Base-by-base conservation (phyloP, 1,139 yeast genomes). In the Protomyces lactucae-debilis region DNA sequence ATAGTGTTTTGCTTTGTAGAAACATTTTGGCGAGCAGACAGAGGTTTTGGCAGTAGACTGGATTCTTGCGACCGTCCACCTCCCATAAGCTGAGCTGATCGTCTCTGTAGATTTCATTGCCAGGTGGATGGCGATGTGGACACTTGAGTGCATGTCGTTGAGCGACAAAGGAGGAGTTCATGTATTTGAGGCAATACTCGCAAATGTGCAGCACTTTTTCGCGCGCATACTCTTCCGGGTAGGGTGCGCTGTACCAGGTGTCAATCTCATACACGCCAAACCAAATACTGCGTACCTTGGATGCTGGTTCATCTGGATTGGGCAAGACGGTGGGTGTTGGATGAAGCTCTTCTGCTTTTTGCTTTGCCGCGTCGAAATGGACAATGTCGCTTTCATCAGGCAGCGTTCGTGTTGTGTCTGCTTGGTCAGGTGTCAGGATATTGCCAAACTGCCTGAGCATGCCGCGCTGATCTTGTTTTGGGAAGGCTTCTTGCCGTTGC, bases 181-280 rank as follows among this genome's bases (percentile, higher is more conserved):
- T 86, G 73, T 90, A 92, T 74, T 88, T 86, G 66, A 93, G 76
- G 73, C 99, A 93, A 71, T 82, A 85, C 71, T 90, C 95, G 75
- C 99, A 93, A 18, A 93, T 81, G 72, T 85, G 86, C 56, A 93
- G 76, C 3, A 84, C 80, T 55, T 79, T 78, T 61, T 85, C 82
- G 54, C 80, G 81, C 43, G 90, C 83, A 71, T 85, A 88, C 72
- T 90, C 96, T 68, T 88, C 91, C 0, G 99, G 97, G 72, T 89
- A 93, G 0, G 98, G 98, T 0, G 97, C 87, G 3, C 89, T 83
- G 74, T 89, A 91, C 97, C 98, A 90, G 0, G 97, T 89, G 67
- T 86, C 87, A 35, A 92, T 88, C 73, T 86, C 92, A 72, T 76
- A 83, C 61, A 82, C 82, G 45, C 91, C 83, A 69, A 92, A 85